These are phyloP conservation scores for Salvia rosmarinus DNA, from an alignment of 257 asterid species.

Conservation along the genomic window DNA sequence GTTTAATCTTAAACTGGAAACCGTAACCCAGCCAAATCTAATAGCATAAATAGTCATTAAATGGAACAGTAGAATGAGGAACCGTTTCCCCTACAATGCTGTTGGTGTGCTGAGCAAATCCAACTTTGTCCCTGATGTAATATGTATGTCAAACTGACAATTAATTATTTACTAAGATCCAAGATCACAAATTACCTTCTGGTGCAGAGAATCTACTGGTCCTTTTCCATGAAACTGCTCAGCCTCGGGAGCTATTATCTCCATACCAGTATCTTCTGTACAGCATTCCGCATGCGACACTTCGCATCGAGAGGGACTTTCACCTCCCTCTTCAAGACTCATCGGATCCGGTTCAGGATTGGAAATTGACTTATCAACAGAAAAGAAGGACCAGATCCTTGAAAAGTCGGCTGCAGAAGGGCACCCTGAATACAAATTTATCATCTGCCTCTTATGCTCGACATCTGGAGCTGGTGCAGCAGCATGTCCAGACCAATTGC, in stretches of 20 bases:
- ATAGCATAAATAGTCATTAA: constrained; percentile 28
- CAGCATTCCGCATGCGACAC: constrained; percentile 27
- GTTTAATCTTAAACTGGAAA: constrained; percentile 5
- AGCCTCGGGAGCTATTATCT: constrained; percentile 37
- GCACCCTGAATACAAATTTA: constrained; percentile 64
- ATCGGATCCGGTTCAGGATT: constrained; percentile 27
- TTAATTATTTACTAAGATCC: constrained; percentile 17
- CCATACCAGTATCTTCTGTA: constrained; percentile 41
- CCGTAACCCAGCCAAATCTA: constrained; percentile 31
- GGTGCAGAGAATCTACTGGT: constrained; percentile 24
- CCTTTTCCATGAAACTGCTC: constrained; percentile 37
- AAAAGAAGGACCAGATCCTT: constrained; percentile 61
- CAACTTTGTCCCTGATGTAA: constrained; percentile 38
- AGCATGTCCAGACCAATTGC: constrained; percentile 51
- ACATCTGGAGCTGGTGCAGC: constrained; percentile 30
- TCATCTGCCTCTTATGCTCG: constrained; percentile 46
- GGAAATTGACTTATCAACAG: constrained; percentile 35
- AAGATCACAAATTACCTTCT: constrained; percentile 45
- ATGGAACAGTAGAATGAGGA: constrained; percentile 22
- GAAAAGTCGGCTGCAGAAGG: constrained; percentile 73
- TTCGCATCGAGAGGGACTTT: constrained; percentile 22
- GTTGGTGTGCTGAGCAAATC: constrained; percentile 49
- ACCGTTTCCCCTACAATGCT: constrained; percentile 62
- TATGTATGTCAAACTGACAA: constrained; percentile 12
- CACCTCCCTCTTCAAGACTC: constrained; percentile 39